Conservation (phyloP, 345 rosid species). For the Carallia pectinifolia region DNA sequence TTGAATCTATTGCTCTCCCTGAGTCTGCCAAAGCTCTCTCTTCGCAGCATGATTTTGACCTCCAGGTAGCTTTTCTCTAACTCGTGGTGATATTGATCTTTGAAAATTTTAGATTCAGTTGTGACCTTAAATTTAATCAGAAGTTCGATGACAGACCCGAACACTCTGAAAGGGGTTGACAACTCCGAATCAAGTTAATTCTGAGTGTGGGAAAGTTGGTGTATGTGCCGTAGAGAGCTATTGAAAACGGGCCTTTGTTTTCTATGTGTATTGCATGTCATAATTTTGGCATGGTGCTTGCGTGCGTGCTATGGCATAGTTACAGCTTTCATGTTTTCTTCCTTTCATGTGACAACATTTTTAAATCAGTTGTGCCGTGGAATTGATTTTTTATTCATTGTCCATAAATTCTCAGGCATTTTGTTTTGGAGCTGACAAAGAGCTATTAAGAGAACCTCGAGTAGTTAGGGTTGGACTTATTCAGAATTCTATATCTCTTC, state of each 20-base stretch:
- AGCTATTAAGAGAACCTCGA: conserved; percentile 65
- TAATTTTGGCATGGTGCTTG: too few species aligned
- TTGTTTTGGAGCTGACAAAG: conserved; percentile 67
- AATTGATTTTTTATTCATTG: conserved; percentile 2
- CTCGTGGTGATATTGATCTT: background rate
- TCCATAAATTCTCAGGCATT: conserved; percentile 49
- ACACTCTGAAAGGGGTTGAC: background rate
- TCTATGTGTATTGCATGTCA: background rate
- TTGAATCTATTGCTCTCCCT: conserved; percentile 44
- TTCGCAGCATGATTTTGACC: conserved; percentile 65
- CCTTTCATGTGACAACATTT: background rate
- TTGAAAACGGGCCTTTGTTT: background rate
- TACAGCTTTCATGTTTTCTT: background rate
- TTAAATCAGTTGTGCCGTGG: background rate
- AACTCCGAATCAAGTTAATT: background rate
- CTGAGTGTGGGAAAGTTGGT: background rate
- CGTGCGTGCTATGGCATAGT: background rate
- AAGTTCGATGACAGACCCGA: background rate
- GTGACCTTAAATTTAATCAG: background rate
- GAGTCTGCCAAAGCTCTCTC: conserved; percentile 56
- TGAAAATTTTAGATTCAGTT: background rate
- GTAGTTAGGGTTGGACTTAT: conserved; percentile 87
- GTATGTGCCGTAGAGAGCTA: background rate
- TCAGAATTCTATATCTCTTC: conserved; percentile 83
- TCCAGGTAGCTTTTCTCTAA: conserved; percentile 49